Base-by-base conservation (phyloP, 306 rosid species). In the Leucaena leucocephala region DNA sequence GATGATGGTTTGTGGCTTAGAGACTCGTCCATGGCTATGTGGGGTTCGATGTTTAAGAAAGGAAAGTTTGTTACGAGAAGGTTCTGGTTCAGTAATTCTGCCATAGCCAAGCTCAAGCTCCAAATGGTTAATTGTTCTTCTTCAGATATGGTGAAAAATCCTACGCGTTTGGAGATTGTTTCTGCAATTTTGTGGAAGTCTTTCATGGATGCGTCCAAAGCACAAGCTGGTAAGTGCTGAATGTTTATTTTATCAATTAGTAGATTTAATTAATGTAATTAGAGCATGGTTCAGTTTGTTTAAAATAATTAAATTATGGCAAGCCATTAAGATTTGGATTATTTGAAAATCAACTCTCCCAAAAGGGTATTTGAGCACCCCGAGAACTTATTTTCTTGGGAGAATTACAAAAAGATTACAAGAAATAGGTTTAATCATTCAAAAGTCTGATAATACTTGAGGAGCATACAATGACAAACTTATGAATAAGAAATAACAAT, bases 111-210 rank as follows among this genome's bases (percentile, higher is more conserved):
- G 2, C 78, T 90, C 46, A 83, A 90, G 81, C 48, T 68, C 38
- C 75, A 83, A 39, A 64, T 62, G 48, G n/a, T 66, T 7, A 4
- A 66, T n/a, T 66, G 16, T 17, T 66, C 27, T 27, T 27, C 27
- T 27, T 27, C 71, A 0, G 62, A 19, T n/a, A 6, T 19, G 42
- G 71, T 4, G 15, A 39, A 55, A 8, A 16, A 55, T 7, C 89
- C 91, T 5, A 73, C 87, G 4, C 70, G 85, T 22, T 34, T 81
- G 13, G 89, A 86, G 78, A 85, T 78, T 6, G 82, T 88, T 43
- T 76, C 88, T 1, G 84, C 79, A 0, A 61, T 91, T 34, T 45
- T 91, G 19, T 91, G 93, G 93, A 86, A 86, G 78, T 86, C 78
- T 22, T 76, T 84, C 3, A 82, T 82, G 74, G 75, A 15, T 21